Evolutionary conservation across 257 asterid genomes (phyloP).

Genomic region (Sherardia arvensis): DNA sequence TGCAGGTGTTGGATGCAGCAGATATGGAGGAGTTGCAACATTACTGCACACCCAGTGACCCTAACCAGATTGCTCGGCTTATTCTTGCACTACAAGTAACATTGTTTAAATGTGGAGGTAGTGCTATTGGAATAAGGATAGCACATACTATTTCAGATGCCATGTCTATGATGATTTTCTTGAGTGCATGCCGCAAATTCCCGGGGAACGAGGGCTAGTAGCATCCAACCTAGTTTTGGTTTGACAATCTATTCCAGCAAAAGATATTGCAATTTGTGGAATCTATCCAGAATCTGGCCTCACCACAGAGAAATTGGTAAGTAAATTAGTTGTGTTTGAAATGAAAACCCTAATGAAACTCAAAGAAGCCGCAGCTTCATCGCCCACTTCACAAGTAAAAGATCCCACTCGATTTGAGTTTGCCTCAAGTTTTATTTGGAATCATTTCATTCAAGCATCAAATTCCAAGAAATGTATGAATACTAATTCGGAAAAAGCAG

Average conservation of each 20-base stretch:
- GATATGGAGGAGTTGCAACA: not conserved
- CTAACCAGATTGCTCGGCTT: not conserved
- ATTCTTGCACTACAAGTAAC: slow-evolving; percentile 26
- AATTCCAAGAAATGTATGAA: too few relatives aligned
- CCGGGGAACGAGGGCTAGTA: not conserved
- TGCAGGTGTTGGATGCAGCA: not conserved
- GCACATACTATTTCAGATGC: slow-evolving; percentile 30
- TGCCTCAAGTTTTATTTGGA: slow-evolving; percentile 33
- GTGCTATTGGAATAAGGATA: slow-evolving; percentile 20
- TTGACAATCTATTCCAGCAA: slow-evolving; percentile 17
- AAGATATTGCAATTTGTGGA: slow-evolving; percentile 12
- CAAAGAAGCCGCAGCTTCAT: slow-evolving; percentile 7
- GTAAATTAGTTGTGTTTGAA: slow-evolving; percentile 23
- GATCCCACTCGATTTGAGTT: slow-evolving; percentile 42
- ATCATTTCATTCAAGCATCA: slow-evolving; percentile 9
- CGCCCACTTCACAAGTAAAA: slow-evolving; percentile 4
- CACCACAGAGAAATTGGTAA: slow-evolving; percentile 10
- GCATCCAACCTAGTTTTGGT: slow-evolving; percentile 7
- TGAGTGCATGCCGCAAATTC: slow-evolving; percentile 22
- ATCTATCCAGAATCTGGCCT: slow-evolving; percentile 8
- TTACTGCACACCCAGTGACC: not conserved
- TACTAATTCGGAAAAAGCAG: too few relatives aligned
- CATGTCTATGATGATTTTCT: slow-evolving; percentile 20
- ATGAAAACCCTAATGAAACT: slow-evolving; percentile 21
- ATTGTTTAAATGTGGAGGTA: slow-evolving; percentile 28